These are phyloP conservation scores for Penicillium sp. DNA, from an alignment of 2,329 filamentous ascomycete species.

Conservation along the genomic window DNA sequence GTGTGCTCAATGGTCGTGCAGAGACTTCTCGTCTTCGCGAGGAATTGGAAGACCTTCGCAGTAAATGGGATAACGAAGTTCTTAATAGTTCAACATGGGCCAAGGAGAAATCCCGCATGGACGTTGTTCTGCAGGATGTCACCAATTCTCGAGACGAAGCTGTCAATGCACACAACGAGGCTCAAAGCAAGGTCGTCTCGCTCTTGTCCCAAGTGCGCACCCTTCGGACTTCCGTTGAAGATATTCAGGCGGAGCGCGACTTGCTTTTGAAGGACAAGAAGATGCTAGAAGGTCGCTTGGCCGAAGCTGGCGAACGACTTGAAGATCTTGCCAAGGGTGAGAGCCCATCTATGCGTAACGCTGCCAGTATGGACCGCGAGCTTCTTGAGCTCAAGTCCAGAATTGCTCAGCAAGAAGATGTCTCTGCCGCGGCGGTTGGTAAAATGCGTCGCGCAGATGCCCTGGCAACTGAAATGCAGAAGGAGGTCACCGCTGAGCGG, in stretches of 20 bases:
- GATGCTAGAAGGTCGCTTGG: slow-evolving; percentile 75
- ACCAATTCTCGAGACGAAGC: slow-evolving; percentile 92
- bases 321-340: slow-evolving; percentile 85
- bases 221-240: slow-evolving; percentile 80
- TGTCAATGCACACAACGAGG: slow-evolving; percentile 87
- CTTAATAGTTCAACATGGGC: slow-evolving; percentile 97
- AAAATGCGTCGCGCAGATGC: slow-evolving; percentile 97
- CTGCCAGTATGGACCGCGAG: slow-evolving; percentile 83
- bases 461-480: slow-evolving; percentile 82
- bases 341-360: slow-evolving; percentile 83
- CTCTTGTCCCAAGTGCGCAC: slow-evolving; percentile 85
- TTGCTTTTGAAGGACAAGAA: slow-evolving; percentile 84
- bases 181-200: slow-evolving; percentile 87
- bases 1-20: slow-evolving; percentile 76
- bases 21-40: slow-evolving; percentile 89
- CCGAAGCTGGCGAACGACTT: slow-evolving; percentile 82
- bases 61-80: slow-evolving; percentile 97
- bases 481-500: slow-evolving; percentile 82
- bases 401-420: slow-evolving; percentile 89
- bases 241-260: slow-evolving; percentile 81
- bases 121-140: slow-evolving; percentile 84
- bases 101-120: slow-evolving; percentile 91
- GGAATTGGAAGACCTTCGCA: slow-evolving; percentile 89
- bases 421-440: slow-evolving; percentile 84
- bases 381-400: slow-evolving; percentile 84